Evolutionary conservation across 805 yeast genomes (phyloP).

Genomic region (Torulaspora quercuum): DNA sequence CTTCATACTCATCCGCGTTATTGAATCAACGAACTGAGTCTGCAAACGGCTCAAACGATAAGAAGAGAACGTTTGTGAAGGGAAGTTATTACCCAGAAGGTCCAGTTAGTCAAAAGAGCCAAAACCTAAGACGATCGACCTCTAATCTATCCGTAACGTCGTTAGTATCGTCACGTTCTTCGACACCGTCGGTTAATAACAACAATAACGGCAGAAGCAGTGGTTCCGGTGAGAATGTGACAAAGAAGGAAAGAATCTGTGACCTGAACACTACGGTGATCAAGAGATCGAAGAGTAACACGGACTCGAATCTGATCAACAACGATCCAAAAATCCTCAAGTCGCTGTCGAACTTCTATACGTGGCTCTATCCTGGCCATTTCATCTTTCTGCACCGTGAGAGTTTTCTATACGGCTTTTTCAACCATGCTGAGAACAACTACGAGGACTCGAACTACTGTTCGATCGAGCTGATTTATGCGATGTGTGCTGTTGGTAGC

Average conservation of each 20-base stretch:
- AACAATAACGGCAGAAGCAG: too few species aligned
- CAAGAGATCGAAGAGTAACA: conserved; percentile 21
- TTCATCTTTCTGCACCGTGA: conserved; percentile 62
- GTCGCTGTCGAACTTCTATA: conserved; percentile 44
- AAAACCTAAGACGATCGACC: conserved; percentile 11
- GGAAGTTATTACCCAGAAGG: conserved; percentile 38
- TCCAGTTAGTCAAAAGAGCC: conserved; percentile 28
- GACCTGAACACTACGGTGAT: conserved; percentile 36
- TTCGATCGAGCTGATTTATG: conserved; percentile 49
- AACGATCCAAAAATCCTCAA: conserved; percentile 32
- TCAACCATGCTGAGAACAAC: conserved; percentile 48
- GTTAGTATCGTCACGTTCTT: conserved; percentile 12
- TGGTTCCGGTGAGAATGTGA: too few species aligned
- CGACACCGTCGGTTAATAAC: conserved; percentile 6
- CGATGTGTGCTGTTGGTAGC: conserved; percentile 60
- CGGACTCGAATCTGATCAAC: conserved; percentile 24
- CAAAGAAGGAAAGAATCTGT: conserved; percentile 28
- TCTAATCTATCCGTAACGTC: conserved; percentile 16
- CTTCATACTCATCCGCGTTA: too few species aligned
- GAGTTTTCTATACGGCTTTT: conserved; percentile 57
- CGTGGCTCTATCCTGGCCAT: conserved; percentile 65
- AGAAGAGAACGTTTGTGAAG: conserved; percentile 26
- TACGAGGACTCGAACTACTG: conserved; percentile 47
- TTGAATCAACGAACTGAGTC: not conserved
- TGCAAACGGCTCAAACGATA: conserved; percentile 7